Evolutionary conservation across 192 early-diverging fungal genomes (phyloP), one percentile per base, ranked within the genome.

Genomic region (Dispira simplex): DNA sequence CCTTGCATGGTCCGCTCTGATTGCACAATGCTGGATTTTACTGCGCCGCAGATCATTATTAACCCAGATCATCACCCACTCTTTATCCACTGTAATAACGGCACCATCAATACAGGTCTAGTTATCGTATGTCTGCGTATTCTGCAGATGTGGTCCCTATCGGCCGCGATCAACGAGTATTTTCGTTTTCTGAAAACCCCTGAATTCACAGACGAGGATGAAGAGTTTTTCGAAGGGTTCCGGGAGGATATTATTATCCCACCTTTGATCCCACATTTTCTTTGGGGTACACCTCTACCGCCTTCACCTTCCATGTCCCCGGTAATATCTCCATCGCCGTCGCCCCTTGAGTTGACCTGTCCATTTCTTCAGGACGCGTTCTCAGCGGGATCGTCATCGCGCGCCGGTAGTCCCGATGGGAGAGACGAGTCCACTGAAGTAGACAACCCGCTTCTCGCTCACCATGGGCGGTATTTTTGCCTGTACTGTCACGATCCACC

Each of bases 11-110:
- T 6, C 32, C 3, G 6, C 32, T 39, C 32, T 39, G 32, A 39
- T 39, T 39, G 1, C 32, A 1, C 32, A 39, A 39, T 39, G 32
- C 32, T 39, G 32, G 6, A 39, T 39, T 39, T 6, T 39, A 39
- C 32, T 39, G 3, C 32, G 6, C 32, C 32, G 32, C 6, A 84
- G 73, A 77, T 91, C 4, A 73, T 97, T 21, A 86, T 90, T 13
- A 86, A 95, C 63, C 80, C 83, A 2, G 45, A 63, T 1, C 83
- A 85, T 56, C 66, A 78, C 47, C 95, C 93, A 0, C 64, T 94
- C 25, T 97, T 88, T 67, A 63, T 98, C 6, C 95, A 98, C 69
- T 97, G 93, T 66, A 70, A 91, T 32, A 90, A 97, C 67, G 93
- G 93, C 12, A 82, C 88, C 2, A 79, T 87, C 63, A 89, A 93